A percentile compares a stretch with the other conserved stretches of the same genome.
Evolutionary conservation across 345 rosid genomes (phyloP).

Genomic region (Eucalyptus regnans): DNA sequence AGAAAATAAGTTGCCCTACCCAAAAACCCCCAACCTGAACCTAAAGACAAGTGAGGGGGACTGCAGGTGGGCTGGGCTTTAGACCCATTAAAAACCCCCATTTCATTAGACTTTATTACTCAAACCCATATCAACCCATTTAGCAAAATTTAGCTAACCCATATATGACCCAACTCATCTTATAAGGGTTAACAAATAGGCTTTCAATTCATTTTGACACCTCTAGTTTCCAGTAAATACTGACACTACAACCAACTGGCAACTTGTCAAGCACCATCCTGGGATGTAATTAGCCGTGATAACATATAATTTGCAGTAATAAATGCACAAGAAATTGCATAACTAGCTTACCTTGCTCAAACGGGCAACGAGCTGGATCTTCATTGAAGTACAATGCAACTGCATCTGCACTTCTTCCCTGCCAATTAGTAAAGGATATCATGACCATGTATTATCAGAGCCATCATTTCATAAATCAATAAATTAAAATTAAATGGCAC

Average conservation of each 20-base stretch:
- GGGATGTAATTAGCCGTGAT: neutral
- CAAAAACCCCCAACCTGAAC: neutral
- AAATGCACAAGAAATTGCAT: neutral
- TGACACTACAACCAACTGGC: neutral
- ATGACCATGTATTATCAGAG: neutral
- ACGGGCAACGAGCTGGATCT: conserved; percentile 93
- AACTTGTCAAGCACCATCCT: neutral
- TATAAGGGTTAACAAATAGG: neutral
- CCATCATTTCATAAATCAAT: neutral
- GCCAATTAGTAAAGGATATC: conserved; percentile 4
- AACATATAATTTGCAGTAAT: neutral
- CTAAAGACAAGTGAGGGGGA: neutral
- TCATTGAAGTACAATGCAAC: conserved; percentile 91
- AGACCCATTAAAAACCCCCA: neutral
- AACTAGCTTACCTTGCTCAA: conserved; percentile 78
- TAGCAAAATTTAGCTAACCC: neutral
- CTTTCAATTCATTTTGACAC: neutral
- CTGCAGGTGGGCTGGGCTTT: neutral
- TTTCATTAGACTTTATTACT: neutral
- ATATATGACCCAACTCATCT: neutral
- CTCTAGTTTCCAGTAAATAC: neutral
- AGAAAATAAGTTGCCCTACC: neutral
- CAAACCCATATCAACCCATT: neutral
- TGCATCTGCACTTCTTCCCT: conserved; percentile 99
- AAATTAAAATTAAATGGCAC: neutral